Evolutionary conservation across 202 grass and related monocot genomes (phyloP).

Genomic region (Panicum hallii): DNA sequence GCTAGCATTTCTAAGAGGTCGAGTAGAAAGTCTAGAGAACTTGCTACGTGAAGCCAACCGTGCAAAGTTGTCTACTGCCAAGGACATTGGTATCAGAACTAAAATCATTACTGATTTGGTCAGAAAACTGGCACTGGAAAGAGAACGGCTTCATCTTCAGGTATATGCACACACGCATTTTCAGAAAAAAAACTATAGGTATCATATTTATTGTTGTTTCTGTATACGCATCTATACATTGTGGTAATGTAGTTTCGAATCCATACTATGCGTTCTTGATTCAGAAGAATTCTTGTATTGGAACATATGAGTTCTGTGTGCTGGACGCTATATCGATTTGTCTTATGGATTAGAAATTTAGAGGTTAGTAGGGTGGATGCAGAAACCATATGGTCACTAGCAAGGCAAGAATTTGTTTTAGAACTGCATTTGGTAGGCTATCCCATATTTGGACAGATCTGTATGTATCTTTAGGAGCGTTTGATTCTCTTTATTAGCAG

Average conservation of each 20-base stretch:
- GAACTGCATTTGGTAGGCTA: background rate
- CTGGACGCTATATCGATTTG: background rate
- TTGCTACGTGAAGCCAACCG: slow-evolving; percentile 65
- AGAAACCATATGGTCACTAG: background rate
- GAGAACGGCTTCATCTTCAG: slow-evolving; percentile 79
- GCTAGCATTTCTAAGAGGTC: slow-evolving; percentile 71
- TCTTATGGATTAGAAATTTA: slow-evolving; percentile 14
- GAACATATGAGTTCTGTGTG: background rate
- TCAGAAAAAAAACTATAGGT: background rate
- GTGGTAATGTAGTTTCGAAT: background rate
- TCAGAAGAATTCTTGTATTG: slow-evolving; percentile 6
- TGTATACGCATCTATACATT: slow-evolving; percentile 2
- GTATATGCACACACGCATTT: slow-evolving; percentile 45
- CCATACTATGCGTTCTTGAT: slow-evolving; percentile 4
- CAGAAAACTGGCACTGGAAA: slow-evolving; percentile 78
- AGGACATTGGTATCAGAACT: slow-evolving; percentile 76
- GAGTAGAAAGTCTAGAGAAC: slow-evolving; percentile 67
- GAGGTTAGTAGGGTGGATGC: background rate
- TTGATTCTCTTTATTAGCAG: slow-evolving; percentile 18
- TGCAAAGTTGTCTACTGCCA: slow-evolving; percentile 62
- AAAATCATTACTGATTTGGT: slow-evolving; percentile 81
- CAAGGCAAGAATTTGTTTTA: background rate
- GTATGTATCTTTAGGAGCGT: background rate
- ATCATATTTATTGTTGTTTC: slow-evolving; percentile 15
- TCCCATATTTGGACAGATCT: slow-evolving; percentile 16